Percentiles rank a stretch among this genome's conserved stretches.
Conservation (phyloP, 2,329 filamentous ascomycete species). For the Rhynchosporium graminicola region DNA sequence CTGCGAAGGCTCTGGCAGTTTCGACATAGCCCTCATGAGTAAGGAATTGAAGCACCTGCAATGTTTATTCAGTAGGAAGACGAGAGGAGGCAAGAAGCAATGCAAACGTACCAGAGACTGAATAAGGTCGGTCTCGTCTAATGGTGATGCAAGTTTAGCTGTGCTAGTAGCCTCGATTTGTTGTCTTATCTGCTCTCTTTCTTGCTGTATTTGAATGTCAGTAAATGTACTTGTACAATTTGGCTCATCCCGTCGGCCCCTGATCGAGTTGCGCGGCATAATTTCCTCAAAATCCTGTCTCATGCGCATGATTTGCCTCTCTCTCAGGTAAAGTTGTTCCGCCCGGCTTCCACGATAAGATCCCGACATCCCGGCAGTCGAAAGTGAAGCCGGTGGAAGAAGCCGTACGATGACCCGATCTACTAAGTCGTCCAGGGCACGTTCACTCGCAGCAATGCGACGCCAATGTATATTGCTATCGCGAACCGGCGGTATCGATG, state of each 20-base stretch:
- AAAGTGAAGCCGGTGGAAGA: neutral
- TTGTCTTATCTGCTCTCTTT: conserved; percentile 35
- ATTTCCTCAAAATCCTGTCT: too few species aligned
- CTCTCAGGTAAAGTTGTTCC: too few species aligned
- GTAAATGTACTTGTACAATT: conserved; percentile 14
- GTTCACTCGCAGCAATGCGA: conserved; percentile 3
- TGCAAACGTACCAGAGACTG: conserved; percentile 66
- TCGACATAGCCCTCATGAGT: conserved; percentile 96
- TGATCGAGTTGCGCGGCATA: too few species aligned
- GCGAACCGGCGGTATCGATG: neutral
- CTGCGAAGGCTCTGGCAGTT: conserved; percentile 83
- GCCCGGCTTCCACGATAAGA: neutral
- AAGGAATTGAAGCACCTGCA: conserved; percentile 76
- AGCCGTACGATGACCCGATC: neutral
- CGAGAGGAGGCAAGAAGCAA: neutral
- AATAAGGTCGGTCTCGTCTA: conserved; percentile 75
- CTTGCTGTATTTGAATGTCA: conserved; percentile 31
- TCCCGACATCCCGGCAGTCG: neutral
- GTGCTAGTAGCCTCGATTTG: conserved; percentile 55
- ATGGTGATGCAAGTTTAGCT: conserved; percentile 55
- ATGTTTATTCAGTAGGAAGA: neutral
- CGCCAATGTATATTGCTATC: neutral
- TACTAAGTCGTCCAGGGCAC: conserved; percentile 8
- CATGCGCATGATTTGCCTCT: too few species aligned
- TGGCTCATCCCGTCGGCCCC: neutral